Evolutionary conservation across 345 rosid species (phyloP), one percentile per base, ranked within the genome.

Genomic region (Geranium brycei): DNA sequence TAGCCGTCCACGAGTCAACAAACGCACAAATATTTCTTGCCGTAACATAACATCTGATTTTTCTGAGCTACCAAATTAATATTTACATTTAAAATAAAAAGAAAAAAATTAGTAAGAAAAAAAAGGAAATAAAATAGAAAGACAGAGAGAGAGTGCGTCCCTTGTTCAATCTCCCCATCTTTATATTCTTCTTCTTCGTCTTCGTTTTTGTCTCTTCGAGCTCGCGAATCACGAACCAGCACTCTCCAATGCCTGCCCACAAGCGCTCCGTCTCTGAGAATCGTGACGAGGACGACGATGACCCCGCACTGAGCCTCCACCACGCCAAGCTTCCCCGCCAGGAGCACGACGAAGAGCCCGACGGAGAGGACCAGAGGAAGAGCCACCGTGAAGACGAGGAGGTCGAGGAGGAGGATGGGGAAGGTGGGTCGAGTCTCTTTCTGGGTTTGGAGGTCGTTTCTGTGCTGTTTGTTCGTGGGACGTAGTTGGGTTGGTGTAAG

Each of bases 171-270:
- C 64, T 8, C 62, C 28, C 57, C 63, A 35, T 67, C 64, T 61
- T 31, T n/a, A 3, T 57, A 30, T 11, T 11, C 7, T 61, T 17
- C 17, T 19, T 55, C 31, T 8, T 31, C 60, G 1, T 56, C 58
- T 15, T 41, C 35, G 53, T 38, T 60, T 41, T 41, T 55, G 40
- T 17, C 47, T 65, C 47, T 10, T 19, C 47, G 23, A 57, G 53
- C 14, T 47, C 53, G 13, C 53, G 10, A 35, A 35, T 47, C 53
- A 47, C 53, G 53, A 47, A 7, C 53, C 53, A 47, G 53, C 53
- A 13, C 53, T 47, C 67, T 57, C 38, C 79, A 88, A 91, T 91
- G 97, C 97, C 96, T 67, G 77, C 95, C n/a, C 82, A 85, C 79
- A 87, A 83, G 85, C 82, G 76, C 70, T 62, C 82, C 53, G 70